phyloP scores from a whole-genome alignment of 495 filamentous ascomycete species.

The Aspergillus baeticus region DNA sequence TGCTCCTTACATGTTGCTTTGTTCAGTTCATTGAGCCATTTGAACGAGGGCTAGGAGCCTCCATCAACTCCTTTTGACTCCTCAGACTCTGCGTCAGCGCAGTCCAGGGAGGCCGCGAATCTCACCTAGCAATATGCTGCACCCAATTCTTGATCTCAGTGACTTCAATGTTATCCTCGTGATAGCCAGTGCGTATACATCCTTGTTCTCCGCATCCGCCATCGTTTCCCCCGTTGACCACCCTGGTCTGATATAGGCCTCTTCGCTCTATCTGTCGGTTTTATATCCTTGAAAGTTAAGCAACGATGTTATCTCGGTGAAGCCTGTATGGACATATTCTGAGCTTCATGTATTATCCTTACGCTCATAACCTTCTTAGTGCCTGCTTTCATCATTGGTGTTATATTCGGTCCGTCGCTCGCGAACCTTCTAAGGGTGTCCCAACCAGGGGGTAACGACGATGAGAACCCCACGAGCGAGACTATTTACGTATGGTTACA shows the following conservation, averaged over 20 bases:
- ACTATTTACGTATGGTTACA: constrained; percentile 41
- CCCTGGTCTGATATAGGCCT: constrained; percentile 23
- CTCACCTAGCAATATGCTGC: constrained; percentile 29
- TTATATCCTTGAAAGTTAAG: constrained; percentile 54
- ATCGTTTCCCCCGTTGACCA: background rate
- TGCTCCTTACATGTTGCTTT: background rate
- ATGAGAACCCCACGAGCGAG: constrained; percentile 35
- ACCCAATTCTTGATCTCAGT: constrained; percentile 52
- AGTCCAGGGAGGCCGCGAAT: no score
- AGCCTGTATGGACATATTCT: constrained; percentile 41
- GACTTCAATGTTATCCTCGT: constrained; percentile 49
- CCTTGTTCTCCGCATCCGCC: background rate
- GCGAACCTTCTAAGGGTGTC: constrained; percentile 47
- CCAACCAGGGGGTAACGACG: constrained; percentile 39
- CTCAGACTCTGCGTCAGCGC: background rate
- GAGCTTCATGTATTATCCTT: background rate
- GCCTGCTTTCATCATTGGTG: constrained; percentile 49
- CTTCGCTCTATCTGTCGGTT: constrained; percentile 39
- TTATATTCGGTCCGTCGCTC: constrained; percentile 46
- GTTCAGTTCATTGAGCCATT: background rate
- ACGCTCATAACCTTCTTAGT: constrained; percentile 32
- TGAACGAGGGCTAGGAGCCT: background rate
- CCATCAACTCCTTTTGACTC: background rate
- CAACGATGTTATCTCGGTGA: constrained; percentile 56
- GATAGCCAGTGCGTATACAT: constrained; percentile 37